Base-by-base conservation (phyloP, 202 grass and related monocot species). In the Setaria italica region DNA sequence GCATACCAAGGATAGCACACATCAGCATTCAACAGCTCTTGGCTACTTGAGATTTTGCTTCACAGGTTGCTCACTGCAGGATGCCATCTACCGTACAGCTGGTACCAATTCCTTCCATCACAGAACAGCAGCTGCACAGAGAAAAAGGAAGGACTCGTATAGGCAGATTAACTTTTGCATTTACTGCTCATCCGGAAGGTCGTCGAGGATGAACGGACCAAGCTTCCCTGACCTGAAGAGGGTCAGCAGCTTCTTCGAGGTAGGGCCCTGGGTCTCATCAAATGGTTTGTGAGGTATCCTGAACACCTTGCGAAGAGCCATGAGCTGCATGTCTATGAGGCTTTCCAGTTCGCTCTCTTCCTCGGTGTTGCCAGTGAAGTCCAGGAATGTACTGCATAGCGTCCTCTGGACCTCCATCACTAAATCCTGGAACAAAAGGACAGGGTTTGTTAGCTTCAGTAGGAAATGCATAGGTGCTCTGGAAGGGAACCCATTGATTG, bases 191-290 rank as follows among this genome's bases (percentile, higher is more conserved):
- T 85, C 68, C 59, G 95, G 89, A 88, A 98, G 88, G 77, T 92
- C 85, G 11, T 98, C 93, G 1, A 95, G 91, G 84, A 95, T 92
- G 78, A 94, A 98, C 19, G 86, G 87, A 10, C 93, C 93, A 3
- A 98, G 85, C 63, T 95, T 98, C 39, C 95, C 95, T 15, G 90
- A 76, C 81, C 93, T 89, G 72, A 98, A 98, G 53, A 95, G 90
- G 62, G 91, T 98, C 19, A 98, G 14, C 56, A 98, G 62, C 77
- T 98, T 98, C 90, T 98, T 92, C 43, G 89, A 91, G 29, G 84
- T 83, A 50, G 88, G 89, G 4, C 84, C 88, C 0, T 91, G 86
- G 12, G 91, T 92, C 70, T 94, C 95, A 4, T 92, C 90, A 29
- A 79, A 88, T 9, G 82, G 85, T 70, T 91, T 98, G 43, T 94